Percentiles rank a stretch among this genome's conserved stretches.
phyloP scores from a whole-genome alignment of 2,329 filamentous ascomycete species.

The Penicillium fuscoglaucum region DNA sequence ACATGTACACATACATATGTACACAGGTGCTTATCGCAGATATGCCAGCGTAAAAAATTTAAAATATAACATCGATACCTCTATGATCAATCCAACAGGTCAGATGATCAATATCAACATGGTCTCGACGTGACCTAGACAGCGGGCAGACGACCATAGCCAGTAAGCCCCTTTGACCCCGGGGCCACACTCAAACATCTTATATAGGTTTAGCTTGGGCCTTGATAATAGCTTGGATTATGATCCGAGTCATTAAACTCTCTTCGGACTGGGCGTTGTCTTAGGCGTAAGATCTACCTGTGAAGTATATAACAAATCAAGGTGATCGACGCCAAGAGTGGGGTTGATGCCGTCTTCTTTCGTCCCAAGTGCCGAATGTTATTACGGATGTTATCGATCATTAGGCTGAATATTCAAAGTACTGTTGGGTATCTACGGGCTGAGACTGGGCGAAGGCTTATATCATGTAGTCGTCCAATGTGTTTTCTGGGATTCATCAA shows the following conservation, averaged over 20 bases:
- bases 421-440: background rate
- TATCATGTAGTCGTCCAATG: background rate
- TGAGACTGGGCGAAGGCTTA: background rate
- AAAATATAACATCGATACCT: background rate
- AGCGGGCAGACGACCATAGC: background rate
- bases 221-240: background rate
- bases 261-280: background rate
- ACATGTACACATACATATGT: background rate
- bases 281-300: background rate
- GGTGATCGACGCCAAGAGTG: constrained; percentile 3
- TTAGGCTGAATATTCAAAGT: background rate
- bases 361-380: background rate
- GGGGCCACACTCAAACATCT: background rate
- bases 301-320: background rate
- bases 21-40: background rate
- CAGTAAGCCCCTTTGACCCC: background rate
- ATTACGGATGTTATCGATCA: background rate
- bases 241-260: no score
- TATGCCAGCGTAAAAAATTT: no score
- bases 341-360: background rate
- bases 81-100: background rate
- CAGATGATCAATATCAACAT: background rate
- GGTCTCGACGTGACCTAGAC: background rate
- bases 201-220: background rate
- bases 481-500: background rate